A percentile compares a stretch with the other conserved stretches of the same genome.
Conservation (phyloP, 441 rosid species). For the Bruguiera hainesii region DNA sequence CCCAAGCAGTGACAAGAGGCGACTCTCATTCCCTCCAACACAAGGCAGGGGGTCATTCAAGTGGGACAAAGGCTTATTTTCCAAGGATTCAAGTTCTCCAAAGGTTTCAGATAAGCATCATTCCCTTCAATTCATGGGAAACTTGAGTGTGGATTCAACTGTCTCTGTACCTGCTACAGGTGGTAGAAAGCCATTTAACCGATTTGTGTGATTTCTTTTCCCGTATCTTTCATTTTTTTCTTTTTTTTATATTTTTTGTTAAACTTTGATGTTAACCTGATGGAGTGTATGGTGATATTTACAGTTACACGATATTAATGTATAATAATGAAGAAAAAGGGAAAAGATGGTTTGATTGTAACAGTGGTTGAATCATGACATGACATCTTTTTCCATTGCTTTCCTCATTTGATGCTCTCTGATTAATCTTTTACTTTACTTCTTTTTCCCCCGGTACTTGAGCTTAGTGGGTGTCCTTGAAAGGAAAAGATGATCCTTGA, state of each 20-base stretch:
- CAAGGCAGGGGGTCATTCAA: conserved; percentile 66
- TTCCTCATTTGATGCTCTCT: neutral
- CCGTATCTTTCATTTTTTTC: conserved; percentile 22
- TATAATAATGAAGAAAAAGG: conserved; percentile 36
- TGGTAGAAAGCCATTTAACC: conserved; percentile 86
- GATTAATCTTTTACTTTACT: neutral
- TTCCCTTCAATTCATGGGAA: conserved; percentile 61
- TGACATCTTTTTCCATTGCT: neutral
- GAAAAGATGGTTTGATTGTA: conserved; percentile 29
- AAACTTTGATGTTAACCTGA: conserved; percentile 30
- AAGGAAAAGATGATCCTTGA: neutral
- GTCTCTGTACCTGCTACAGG: conserved; percentile 67
- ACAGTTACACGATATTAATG: conserved; percentile 22
- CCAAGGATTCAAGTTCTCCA: conserved; percentile 57
- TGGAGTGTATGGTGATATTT: conserved; percentile 41
- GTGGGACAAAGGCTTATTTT: conserved; percentile 72
- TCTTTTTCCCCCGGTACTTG: neutral
- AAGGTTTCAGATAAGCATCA: conserved; percentile 45
- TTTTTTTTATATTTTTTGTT: neutral
- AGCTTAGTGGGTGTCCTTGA: neutral
- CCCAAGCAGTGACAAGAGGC: conserved; percentile 61
- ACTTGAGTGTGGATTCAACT: conserved; percentile 75
- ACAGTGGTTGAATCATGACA: neutral
- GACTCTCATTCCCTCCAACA: conserved; percentile 62
- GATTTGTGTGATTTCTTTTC: conserved; percentile 68